These are phyloP conservation scores for Pythium rishiriense DNA, from an alignment of 352 stramenopile genomes.

Conservation along the genomic window DNA sequence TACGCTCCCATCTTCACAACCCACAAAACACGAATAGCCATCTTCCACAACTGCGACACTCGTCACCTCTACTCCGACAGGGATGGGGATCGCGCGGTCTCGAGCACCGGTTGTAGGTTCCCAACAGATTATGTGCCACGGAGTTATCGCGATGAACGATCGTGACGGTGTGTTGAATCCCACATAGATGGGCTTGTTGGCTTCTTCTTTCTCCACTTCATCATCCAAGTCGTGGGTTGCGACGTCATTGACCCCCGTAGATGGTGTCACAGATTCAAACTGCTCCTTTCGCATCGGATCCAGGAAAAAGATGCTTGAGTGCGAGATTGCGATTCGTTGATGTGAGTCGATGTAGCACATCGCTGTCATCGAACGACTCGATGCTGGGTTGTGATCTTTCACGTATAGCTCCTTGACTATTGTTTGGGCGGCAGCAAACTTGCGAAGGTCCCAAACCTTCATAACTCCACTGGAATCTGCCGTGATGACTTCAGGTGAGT, in stretches of 20 bases:
- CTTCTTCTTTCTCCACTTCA: constrained; percentile 27
- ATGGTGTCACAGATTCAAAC: background rate
- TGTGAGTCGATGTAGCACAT: constrained; percentile 42
- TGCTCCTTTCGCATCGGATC: constrained; percentile 22
- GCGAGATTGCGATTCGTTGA: constrained; percentile 45
- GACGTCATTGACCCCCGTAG: background rate
- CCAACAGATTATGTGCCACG: constrained; percentile 35
- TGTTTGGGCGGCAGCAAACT: constrained; percentile 44
- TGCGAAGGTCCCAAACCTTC: constrained; percentile 59
- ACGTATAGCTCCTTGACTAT: constrained; percentile 40
- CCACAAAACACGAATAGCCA: constrained; percentile 45
- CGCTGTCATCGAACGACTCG: constrained; percentile 30
- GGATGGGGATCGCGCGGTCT: constrained; percentile 22
- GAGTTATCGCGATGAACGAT: constrained; percentile 38
- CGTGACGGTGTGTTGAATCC: constrained; percentile 30
- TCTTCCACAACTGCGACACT: constrained; percentile 38
- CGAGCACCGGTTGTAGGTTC: constrained; percentile 27
- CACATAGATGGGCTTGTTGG: constrained; percentile 36
- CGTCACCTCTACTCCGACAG: constrained; percentile 32
- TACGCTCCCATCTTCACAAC: constrained; percentile 38
- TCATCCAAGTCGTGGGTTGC: background rate
- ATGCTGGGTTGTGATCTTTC: constrained; percentile 21
- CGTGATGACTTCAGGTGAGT: constrained; percentile 52
- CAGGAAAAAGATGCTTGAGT: constrained; percentile 59
- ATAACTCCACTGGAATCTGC: constrained; percentile 50